These are phyloP conservation scores for Debaryomyces psychrophilus DNA, from an alignment of 1,139 yeast genomes.

Conservation along the genomic window DNA sequence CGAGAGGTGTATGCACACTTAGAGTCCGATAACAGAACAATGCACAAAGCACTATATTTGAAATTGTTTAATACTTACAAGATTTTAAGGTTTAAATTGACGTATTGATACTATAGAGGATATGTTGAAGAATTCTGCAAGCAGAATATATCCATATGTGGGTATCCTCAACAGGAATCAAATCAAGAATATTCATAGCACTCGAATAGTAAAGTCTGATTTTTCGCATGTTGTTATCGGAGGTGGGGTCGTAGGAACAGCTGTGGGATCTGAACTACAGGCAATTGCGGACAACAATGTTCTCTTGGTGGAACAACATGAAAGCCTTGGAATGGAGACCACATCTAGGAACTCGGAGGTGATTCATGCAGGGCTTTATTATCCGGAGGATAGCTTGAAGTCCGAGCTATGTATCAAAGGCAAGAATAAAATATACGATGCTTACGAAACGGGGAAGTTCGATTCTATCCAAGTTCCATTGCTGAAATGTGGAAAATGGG, in stretches of 20 bases:
- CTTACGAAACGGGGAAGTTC: conserved; percentile 45
- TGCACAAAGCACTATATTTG: neutral
- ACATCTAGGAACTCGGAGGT: conserved; percentile 90
- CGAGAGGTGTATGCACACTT: neutral
- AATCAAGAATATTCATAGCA: neutral
- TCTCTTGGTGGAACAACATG: conserved; percentile 69
- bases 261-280: conserved; percentile 73
- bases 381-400: conserved; percentile 69
- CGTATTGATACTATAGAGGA: neutral
- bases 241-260: conserved; percentile 86
- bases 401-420: conserved; percentile 75
- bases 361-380: conserved; percentile 87
- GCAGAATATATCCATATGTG: neutral
- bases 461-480: conserved; percentile 47
- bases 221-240: conserved; percentile 84
- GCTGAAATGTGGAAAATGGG: conserved; percentile 79
- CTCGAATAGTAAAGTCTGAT: conserved; percentile 35
- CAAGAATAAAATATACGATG: conserved; percentile 62
- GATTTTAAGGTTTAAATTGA: neutral
- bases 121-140: neutral
- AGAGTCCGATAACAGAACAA: neutral
- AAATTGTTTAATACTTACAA: neutral
- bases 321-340: conserved; percentile 72
- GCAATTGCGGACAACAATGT: conserved; percentile 48
- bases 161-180: neutral